Evolutionary conservation across 257 asterid genomes (phyloP).

Genomic region (Linaria vulgaris): DNA sequence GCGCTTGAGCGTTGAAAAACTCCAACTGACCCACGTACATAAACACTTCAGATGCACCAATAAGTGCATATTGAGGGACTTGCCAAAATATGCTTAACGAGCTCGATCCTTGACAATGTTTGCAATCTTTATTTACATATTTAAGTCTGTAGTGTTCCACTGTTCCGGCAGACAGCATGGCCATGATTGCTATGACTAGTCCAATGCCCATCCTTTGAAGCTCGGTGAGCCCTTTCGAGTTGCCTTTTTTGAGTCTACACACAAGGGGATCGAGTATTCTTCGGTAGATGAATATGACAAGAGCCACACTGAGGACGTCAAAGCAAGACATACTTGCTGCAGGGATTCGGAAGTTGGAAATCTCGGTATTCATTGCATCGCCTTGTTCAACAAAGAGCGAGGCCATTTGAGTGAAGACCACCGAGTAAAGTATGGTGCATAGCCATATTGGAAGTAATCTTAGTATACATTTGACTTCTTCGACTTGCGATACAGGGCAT

Average conservation of each 20-base stretch:
- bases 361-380: conserved; percentile 68
- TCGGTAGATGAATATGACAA: conserved; percentile 76
- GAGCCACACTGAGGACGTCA: conserved; percentile 83
- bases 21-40: conserved; percentile 92
- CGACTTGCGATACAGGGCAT: conserved; percentile 90
- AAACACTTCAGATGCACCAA: conserved; percentile 92
- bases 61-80: conserved; percentile 78
- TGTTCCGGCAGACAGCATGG: conserved; percentile 78
- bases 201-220: conserved; percentile 97
- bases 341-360: conserved; percentile 73
- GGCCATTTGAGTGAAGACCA: conserved; percentile 96
- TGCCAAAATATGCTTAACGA: conserved; percentile 92
- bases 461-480: conserved; percentile 85
- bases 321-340: conserved; percentile 96
- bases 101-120: conserved; percentile 77
- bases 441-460: conserved; percentile 93
- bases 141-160: conserved; percentile 78
- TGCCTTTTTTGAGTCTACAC: conserved; percentile 35
- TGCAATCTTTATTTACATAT: conserved; percentile 57
- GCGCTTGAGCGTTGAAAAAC: conserved; percentile 87
- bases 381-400: conserved; percentile 96
- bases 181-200: conserved; percentile 64
- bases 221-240: conserved; percentile 57
- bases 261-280: conserved; percentile 60
- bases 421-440: conserved; percentile 90